Evolutionary conservation across 2,329 filamentous ascomycete genomes (phyloP).

Genomic region (Emericellopsis atlantica): DNA sequence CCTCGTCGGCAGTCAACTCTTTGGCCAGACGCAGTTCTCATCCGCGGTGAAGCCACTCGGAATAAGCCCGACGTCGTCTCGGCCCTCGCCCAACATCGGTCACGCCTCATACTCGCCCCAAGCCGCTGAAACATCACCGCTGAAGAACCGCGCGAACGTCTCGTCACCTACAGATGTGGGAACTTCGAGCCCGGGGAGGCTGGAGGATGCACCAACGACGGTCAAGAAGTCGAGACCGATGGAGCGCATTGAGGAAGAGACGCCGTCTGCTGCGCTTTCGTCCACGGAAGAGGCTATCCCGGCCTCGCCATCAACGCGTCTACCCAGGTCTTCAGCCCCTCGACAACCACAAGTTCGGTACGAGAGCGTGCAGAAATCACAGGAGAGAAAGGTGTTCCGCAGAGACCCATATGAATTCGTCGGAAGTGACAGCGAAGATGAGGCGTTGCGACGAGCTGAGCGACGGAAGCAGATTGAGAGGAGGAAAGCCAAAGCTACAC

Average conservation of each 20-base stretch:
- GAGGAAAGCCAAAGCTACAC: slow-evolving; percentile 25
- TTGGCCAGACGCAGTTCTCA: slow-evolving; percentile 40
- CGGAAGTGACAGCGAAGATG: slow-evolving; percentile 19
- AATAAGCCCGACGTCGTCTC: slow-evolving; percentile 42
- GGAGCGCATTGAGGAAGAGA: slow-evolving; percentile 10
- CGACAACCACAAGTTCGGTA: slow-evolving; percentile 26
- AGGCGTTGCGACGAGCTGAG: slow-evolving; percentile 14
- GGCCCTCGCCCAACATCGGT: slow-evolving; percentile 39
- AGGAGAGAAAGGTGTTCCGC: slow-evolving; percentile 20
- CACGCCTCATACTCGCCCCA: slow-evolving; percentile 33
- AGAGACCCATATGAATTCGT: slow-evolving; percentile 2
- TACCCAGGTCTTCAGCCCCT: slow-evolving; percentile 7
- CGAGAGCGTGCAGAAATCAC: slow-evolving; percentile 31
- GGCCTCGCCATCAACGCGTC: slow-evolving; percentile 17
- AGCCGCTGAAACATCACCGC: slow-evolving; percentile 29
- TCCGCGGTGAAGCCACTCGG: slow-evolving; percentile 29
- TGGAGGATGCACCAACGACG: slow-evolving; percentile 17
- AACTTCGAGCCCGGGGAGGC: slow-evolving; percentile 26
- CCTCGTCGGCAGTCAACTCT: slow-evolving; percentile 34
- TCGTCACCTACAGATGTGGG: slow-evolving; percentile 28
- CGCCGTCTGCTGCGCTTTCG: slow-evolving; percentile 10
- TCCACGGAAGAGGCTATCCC: slow-evolving; percentile 17
- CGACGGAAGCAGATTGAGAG: slow-evolving; percentile 21
- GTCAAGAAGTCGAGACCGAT: slow-evolving; percentile 8
- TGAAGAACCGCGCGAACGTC: slow-evolving; percentile 34